Conservation (phyloP, 768 basidiomycete genomes). For the Suillus discolor region DNA sequence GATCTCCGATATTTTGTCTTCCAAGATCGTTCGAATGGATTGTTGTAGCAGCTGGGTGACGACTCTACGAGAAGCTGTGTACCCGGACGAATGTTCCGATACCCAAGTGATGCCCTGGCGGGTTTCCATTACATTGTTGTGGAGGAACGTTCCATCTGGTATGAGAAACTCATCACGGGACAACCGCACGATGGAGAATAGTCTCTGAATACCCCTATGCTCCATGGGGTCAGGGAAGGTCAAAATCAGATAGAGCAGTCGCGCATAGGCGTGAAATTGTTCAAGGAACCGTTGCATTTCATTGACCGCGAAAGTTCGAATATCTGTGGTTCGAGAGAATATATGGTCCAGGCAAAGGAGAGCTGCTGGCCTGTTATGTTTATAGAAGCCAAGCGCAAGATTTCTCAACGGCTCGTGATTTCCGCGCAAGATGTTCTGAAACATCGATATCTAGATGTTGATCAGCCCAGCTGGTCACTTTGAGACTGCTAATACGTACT, state of each 20-base stretch:
- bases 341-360: constrained; percentile 47
- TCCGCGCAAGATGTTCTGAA: constrained; percentile 31
- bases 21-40: constrained; percentile 30
- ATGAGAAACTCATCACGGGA: constrained; percentile 24
- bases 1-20: constrained; percentile 32
- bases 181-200: constrained; percentile 37
- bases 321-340: constrained; percentile 32
- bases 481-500: constrained; percentile 10
- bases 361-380: constrained; percentile 33
- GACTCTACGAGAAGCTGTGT: constrained; percentile 17
- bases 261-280: constrained; percentile 39
- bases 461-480: constrained; percentile 23
- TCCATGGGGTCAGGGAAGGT: constrained; percentile 32
- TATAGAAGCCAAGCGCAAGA: constrained; percentile 36
- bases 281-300: constrained; percentile 34
- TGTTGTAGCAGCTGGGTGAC: constrained; percentile 27
- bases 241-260: constrained; percentile 31
- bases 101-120: not conserved
- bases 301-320: constrained; percentile 24
- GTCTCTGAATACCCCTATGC: constrained; percentile 24
- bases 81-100: constrained; percentile 1
- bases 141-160: not conserved
- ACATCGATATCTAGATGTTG: constrained; percentile 33
- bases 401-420: constrained; percentile 30
- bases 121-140: not conserved